Evolutionary conservation across 164 flowering plant genomes (phyloP), one percentile per base, ranked within the genome.

Genomic region (Magnolia changhungtana): DNA sequence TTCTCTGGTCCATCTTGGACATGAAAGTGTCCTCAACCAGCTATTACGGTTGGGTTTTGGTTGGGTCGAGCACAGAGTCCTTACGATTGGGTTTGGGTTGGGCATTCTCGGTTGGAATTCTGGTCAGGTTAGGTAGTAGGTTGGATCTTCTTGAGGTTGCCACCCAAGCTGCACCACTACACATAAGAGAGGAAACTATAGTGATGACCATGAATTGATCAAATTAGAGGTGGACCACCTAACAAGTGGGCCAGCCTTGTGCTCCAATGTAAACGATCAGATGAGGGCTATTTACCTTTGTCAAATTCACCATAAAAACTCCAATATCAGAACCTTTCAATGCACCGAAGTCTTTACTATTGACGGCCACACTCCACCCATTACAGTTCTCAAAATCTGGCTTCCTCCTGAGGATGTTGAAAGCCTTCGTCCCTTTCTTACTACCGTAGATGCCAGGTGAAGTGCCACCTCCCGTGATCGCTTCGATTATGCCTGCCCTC

Each of bases 301-400:
- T 92, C 76, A 95, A 76, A 75, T 91, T 93, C 67, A 93, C 99
- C 88, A 89, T 83, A 84, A 91, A 89, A 7, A 89, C 72, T 3
- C 98, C 94, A 61, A 89, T 76, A 4, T 83, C 61, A 8, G 92
- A 84, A 7, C 83, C 87, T 73, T 77, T 83, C 29, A 93, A 69
- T 19, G 82, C 80, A 0, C 73, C 61, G 72, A 82, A 59, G n/a
- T 87, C 77, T 49, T 84, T 83, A 21, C 50, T 72, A 58, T 79
- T 85, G 72, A 91, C 92, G 0, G 89, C 81, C 24, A 79, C 20
- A 83, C 92, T 93, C 96, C 97, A 87, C 0, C 99, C 99, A 72
- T 92, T 82, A 76, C 87, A 85, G 63, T 91, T 95, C 74, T 89
- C 31, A 58, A 93, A 80, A 79, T 92, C 97, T 2, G 85, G 90